A percentile compares a stretch with the other conserved stretches of the same genome.
Conservation (phyloP, 23 red algal genomes). For the Gracilaria caudata region DNA sequence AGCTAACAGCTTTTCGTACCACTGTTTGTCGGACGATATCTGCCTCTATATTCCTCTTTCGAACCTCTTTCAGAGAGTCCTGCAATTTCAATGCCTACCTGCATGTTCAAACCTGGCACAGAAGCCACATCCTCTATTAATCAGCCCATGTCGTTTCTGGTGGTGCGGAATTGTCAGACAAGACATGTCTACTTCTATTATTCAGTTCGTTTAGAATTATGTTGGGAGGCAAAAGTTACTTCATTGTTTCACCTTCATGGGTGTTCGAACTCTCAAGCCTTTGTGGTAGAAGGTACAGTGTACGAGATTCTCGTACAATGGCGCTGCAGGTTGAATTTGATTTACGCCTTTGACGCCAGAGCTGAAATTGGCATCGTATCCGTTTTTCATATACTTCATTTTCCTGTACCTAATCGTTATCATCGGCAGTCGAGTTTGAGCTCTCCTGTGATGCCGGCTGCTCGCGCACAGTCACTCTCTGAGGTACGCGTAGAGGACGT, state of each 20-base stretch:
- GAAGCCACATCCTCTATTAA: slow-evolving; percentile 18
- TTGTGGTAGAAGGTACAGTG: slow-evolving; percentile 60
- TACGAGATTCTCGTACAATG: slow-evolving; percentile 52
- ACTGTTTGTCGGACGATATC: too few relatives aligned
- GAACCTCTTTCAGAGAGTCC: too few relatives aligned
- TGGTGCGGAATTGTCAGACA: slow-evolving; percentile 71
- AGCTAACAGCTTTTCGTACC: too few relatives aligned
- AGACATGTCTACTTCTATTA: slow-evolving; percentile 79
- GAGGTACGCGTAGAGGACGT: slow-evolving; percentile 31
- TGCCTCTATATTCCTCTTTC: too few relatives aligned
- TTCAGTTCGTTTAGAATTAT: slow-evolving; percentile 68
- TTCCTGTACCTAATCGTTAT: background rate
- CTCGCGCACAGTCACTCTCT: slow-evolving; percentile 29
- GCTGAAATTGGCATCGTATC: slow-evolving; percentile 53
- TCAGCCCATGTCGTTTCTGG: slow-evolving; percentile 43
- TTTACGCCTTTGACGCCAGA: slow-evolving; percentile 43
- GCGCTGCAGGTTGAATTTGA: slow-evolving; percentile 69
- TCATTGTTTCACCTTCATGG: slow-evolving; percentile 83
- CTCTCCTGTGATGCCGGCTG: slow-evolving; percentile 52
- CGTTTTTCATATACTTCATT: slow-evolving; percentile 50
- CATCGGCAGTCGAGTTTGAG: slow-evolving; percentile 26
- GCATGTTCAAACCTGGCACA: slow-evolving; percentile 58
- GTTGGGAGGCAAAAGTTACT: slow-evolving; percentile 43
- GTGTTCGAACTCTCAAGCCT: slow-evolving; percentile 80
- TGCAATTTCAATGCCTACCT: slow-evolving; percentile 65